phyloP scores from a whole-genome alignment of 768 basidiomycete species.

The Hirschioporus abietinus region DNA sequence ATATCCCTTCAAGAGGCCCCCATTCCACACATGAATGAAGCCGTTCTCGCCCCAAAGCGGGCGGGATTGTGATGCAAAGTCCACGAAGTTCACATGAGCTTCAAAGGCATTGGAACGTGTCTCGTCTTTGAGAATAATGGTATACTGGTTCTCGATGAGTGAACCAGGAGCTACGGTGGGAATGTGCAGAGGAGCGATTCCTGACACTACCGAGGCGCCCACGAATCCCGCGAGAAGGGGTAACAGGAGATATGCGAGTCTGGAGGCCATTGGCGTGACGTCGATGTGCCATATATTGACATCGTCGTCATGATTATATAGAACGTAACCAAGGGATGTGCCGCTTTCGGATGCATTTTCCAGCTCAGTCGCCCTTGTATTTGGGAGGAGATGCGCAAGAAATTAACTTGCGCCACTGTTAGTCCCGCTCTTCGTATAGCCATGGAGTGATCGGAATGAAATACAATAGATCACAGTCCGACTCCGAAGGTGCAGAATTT shows the following conservation, averaged over 20 bases:
- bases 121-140: neutral
- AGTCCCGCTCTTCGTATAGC: no score
- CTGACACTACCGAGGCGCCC: neutral
- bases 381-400: no score
- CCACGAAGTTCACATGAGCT: neutral
- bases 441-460: no score
- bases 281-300: neutral
- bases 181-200: neutral
- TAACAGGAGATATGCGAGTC: neutral
- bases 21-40: slow-evolving; percentile 26
- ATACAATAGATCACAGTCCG: no score
- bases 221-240: neutral
- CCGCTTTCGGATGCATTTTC: no score
- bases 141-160: neutral
- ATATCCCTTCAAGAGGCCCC: slow-evolving; percentile 70
- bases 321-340: no score
- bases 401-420: no score
- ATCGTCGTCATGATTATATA: neutral
- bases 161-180: no score
- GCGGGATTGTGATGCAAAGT: neutral
- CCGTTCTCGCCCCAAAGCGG: neutral
- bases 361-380: no score
- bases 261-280: neutral
- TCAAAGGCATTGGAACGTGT: neutral
- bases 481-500: no score